Percentiles rank a stretch among this genome's conserved stretches.
These are phyloP conservation scores for Aspergillus glaucus DNA, from an alignment of 2,329 filamentous ascomycete genomes.

Conservation along the genomic window DNA sequence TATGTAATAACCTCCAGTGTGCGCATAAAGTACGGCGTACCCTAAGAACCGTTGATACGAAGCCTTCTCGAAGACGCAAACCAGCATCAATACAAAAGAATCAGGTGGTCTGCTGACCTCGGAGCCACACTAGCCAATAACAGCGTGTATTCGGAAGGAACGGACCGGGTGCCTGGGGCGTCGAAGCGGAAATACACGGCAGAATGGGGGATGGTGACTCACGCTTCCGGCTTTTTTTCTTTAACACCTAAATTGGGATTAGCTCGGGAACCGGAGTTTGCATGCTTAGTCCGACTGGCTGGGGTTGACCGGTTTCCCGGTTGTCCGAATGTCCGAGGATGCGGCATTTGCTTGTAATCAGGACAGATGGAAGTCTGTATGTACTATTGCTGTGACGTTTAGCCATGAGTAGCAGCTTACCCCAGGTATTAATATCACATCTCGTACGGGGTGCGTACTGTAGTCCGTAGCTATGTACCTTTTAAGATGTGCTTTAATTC, in stretches of 20 bases:
- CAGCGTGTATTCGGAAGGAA: not conserved
- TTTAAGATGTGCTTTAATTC: too few relatives aligned
- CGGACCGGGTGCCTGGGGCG: not conserved
- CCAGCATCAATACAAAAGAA: not conserved
- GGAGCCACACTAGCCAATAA: not conserved
- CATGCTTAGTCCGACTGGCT: not conserved
- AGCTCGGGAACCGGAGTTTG: not conserved
- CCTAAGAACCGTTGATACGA: not conserved
- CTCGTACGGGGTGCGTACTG: too few relatives aligned
- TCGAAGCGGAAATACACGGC: not conserved
- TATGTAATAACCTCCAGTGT: too few relatives aligned
- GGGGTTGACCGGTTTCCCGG: not conserved
- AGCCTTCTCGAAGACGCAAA: not conserved
- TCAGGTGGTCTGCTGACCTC: not conserved
- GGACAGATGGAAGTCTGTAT: not conserved
- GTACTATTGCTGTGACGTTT: not conserved
- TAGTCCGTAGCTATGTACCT: too few relatives aligned
- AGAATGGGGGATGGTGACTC: not conserved
- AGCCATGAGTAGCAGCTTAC: not conserved
- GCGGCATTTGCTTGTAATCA: not conserved
- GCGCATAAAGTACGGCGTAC: too few relatives aligned
- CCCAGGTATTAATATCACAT: too few relatives aligned
- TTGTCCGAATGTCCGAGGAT: not conserved
- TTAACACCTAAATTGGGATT: not conserved
- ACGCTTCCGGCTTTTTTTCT: constrained; percentile 1